phyloP scores from a whole-genome alignment of 164 flowering plant genomes.

The Chloranthus sessilifolius region DNA sequence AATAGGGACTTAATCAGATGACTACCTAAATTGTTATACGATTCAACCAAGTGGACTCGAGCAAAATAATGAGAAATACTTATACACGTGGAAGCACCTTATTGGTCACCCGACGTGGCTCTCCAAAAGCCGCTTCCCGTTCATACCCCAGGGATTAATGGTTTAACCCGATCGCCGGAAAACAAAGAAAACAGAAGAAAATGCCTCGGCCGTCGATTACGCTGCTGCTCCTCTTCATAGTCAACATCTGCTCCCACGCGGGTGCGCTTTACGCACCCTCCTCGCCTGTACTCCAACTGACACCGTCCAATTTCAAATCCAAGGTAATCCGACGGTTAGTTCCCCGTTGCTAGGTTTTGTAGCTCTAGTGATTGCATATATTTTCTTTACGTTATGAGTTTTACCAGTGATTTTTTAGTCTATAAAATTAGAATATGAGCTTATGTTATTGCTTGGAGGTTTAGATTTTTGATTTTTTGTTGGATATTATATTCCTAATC shows the following conservation, averaged over 20 bases:
- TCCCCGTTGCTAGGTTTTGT: neutral
- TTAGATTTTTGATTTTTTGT: neutral
- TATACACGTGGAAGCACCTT: neutral
- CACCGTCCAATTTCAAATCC: conserved; percentile 82
- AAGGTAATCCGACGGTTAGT: conserved; percentile 47
- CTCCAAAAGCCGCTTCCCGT: no score
- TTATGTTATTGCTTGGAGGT: no score
- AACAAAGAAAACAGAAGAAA: neutral
- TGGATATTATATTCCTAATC: neutral
- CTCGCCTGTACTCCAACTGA: conserved; percentile 80
- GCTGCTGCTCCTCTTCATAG: conserved; percentile 11
- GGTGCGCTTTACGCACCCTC: conserved; percentile 72
- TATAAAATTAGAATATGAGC: no score
- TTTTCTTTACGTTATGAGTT: neutral
- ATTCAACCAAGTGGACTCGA: no score
- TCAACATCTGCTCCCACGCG: conserved; percentile 8
- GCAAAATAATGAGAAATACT: no score
- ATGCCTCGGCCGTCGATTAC: conserved; percentile 5
- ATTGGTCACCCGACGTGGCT: conserved; percentile 5
- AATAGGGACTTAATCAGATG: no score
- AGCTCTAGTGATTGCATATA: neutral
- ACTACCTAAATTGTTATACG: no score
- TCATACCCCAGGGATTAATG: no score
- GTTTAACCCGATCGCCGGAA: no score
- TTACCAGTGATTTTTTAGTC: no score